A percentile compares a stretch with the other conserved stretches of the same genome.
Conservation (phyloP, 2,329 filamentous ascomycete species). For the Cordyceps farinosa region DNA sequence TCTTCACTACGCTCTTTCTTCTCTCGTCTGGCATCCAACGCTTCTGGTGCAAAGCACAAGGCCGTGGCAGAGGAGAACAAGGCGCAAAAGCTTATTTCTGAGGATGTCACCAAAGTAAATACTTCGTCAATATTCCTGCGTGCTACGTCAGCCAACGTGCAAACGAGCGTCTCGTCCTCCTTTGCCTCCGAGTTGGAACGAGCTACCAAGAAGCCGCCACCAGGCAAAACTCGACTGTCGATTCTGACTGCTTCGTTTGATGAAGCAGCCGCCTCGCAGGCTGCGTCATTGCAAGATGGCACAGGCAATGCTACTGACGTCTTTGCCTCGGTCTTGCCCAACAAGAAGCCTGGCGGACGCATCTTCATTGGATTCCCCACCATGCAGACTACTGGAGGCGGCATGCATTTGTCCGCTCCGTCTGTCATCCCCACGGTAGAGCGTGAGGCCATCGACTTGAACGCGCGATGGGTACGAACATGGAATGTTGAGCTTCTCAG, state of each 20-base stretch:
- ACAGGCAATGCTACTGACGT: constrained; percentile 66
- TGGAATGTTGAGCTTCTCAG: constrained; percentile 96
- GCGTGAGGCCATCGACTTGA: constrained; percentile 92
- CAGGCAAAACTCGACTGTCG: constrained; percentile 79
- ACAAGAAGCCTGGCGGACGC: constrained; percentile 73
- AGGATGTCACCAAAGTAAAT: constrained; percentile 68
- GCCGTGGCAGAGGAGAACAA: constrained; percentile 60
- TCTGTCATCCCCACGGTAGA: constrained; percentile 97
- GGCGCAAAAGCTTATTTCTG: constrained; percentile 58
- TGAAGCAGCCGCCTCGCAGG: constrained; percentile 65
- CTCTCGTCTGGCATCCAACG: constrained; percentile 63
- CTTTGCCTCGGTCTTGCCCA: constrained; percentile 85
- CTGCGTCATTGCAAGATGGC: constrained; percentile 39
- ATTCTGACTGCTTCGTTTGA: constrained; percentile 91
- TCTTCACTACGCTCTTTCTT: constrained; percentile 79
- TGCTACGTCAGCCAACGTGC: constrained; percentile 78
- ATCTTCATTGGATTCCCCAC: constrained; percentile 98
- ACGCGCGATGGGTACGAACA: constrained; percentile 87
- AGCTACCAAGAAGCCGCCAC: constrained; percentile 95
- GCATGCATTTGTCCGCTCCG: constrained; percentile 90
- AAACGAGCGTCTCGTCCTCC: constrained; percentile 66
- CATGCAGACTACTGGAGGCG: constrained; percentile 90
- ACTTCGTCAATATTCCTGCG: constrained; percentile 83
- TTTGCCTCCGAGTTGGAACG: constrained; percentile 87
- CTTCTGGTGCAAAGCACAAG: constrained; percentile 53